Evolutionary conservation across 2,329 filamentous ascomycete genomes (phyloP).

Genomic region (Aspergillus piperis): DNA sequence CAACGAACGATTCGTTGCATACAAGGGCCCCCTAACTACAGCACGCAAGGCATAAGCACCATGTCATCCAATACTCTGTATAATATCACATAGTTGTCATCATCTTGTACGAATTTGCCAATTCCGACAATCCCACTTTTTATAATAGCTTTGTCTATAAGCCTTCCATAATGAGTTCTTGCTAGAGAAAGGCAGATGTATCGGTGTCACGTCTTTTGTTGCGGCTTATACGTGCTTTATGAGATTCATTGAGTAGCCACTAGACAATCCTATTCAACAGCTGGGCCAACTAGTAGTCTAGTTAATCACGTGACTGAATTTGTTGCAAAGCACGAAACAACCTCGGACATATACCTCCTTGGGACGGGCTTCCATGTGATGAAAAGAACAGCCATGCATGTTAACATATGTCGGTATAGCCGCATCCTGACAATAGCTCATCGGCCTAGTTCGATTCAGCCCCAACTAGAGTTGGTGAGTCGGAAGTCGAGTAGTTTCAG

Average conservation of each 20-base stretch:
- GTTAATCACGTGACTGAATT: neutral
- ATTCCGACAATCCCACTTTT: neutral
- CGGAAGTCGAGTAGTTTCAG: neutral
- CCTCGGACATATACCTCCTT: neutral
- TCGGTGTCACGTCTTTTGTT: too few relatives aligned
- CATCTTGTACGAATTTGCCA: neutral
- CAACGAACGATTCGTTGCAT: conserved; percentile 39
- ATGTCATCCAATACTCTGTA: neutral
- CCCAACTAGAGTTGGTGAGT: neutral
- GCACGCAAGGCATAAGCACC: conserved; percentile 29
- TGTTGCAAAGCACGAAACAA: too few relatives aligned
- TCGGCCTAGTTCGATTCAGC: neutral
- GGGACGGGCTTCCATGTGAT: neutral
- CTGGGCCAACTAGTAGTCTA: neutral
- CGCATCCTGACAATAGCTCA: neutral
- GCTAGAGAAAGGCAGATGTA: too few relatives aligned
- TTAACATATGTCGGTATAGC: neutral
- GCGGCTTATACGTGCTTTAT: too few relatives aligned
- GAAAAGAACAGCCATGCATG: neutral
- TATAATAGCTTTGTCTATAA: too few relatives aligned
- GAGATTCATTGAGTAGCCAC: neutral
- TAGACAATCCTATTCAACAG: too few relatives aligned
- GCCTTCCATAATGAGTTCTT: too few relatives aligned
- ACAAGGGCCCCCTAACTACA: conserved; percentile 37
- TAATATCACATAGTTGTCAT: conserved; percentile 3